Conservation (phyloP, 495 filamentous ascomycete species). For the Penicillium cataractarum region DNA sequence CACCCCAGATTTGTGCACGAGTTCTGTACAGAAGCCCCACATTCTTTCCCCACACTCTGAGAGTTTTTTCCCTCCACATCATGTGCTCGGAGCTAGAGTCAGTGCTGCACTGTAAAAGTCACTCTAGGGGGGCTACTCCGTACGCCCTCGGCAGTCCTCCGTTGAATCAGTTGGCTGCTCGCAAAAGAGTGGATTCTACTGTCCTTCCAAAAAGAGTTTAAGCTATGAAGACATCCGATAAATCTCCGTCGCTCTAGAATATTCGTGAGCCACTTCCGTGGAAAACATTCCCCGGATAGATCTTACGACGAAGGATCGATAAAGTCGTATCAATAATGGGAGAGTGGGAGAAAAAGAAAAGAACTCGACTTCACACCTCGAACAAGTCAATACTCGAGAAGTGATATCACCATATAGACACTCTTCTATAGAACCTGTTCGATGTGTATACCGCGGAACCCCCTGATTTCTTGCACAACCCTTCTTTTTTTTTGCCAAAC, state of each 20-base stretch:
- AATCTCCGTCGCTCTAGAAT: constrained; percentile 1
- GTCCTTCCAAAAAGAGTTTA: background rate
- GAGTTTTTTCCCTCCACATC: background rate
- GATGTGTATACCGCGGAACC: background rate
- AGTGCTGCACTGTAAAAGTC: too few species aligned
- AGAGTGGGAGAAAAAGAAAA: background rate
- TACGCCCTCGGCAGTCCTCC: background rate
- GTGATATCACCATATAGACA: background rate
- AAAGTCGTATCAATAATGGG: background rate
- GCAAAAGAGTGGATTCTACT: background rate
- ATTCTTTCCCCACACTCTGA: constrained; percentile 4
- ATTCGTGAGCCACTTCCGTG: background rate
- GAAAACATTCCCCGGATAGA: background rate
- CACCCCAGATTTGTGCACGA: background rate
- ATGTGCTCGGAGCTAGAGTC: background rate
- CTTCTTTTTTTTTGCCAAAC: background rate
- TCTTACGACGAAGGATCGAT: background rate
- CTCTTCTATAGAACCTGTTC: background rate
- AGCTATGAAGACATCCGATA: background rate
- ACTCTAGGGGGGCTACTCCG: too few species aligned
- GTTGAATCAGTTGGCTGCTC: background rate
- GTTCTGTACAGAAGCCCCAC: constrained; percentile 5
- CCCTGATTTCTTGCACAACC: background rate
- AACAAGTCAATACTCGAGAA: background rate
- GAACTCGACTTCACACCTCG: background rate